Conservation (phyloP, 2,329 filamentous ascomycete genomes). For the Emergomyces pasteurianus region DNA sequence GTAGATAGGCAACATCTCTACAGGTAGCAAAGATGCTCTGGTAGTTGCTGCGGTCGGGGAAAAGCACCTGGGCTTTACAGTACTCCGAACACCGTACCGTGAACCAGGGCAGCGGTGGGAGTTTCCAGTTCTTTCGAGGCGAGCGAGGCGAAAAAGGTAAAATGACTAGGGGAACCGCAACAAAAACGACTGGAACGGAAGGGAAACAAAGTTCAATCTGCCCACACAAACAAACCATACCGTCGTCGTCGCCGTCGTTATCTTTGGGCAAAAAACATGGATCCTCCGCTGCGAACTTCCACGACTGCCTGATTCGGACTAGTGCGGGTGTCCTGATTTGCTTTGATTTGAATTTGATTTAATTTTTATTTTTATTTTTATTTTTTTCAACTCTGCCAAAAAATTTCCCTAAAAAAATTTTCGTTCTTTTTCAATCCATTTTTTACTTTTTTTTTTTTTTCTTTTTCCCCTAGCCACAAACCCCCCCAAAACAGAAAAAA, state of each 20-base stretch:
- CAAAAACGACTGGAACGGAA: not conserved
- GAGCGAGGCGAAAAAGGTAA: not conserved
- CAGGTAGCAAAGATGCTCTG: no score
- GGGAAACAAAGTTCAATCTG: not conserved
- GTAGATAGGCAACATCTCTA: no score
- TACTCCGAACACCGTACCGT: no score
- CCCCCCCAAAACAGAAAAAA: not conserved
- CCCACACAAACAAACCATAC: not conserved
- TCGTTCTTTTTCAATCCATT: not conserved
- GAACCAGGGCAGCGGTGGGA: not conserved
- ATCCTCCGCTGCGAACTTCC: not conserved
- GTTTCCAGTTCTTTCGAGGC: not conserved
- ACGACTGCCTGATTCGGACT: not conserved
- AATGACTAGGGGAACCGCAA: not conserved
- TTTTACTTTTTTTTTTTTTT: conserved; percentile 9
- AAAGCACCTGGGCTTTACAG: no score
- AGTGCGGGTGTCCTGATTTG: no score
- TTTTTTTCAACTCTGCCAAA: not conserved
- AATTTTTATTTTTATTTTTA: no score
- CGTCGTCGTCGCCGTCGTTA: no score
- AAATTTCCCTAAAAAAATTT: not conserved
- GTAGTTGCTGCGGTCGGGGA: no score
- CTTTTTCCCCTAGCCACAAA: not conserved
- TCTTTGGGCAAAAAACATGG: no score
- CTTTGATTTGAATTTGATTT: no score